Percentiles rank a stretch among this genome's conserved stretches.
These are phyloP conservation scores for Trametes cubensis DNA, from an alignment of 768 basidiomycete genomes.

Conservation along the genomic window DNA sequence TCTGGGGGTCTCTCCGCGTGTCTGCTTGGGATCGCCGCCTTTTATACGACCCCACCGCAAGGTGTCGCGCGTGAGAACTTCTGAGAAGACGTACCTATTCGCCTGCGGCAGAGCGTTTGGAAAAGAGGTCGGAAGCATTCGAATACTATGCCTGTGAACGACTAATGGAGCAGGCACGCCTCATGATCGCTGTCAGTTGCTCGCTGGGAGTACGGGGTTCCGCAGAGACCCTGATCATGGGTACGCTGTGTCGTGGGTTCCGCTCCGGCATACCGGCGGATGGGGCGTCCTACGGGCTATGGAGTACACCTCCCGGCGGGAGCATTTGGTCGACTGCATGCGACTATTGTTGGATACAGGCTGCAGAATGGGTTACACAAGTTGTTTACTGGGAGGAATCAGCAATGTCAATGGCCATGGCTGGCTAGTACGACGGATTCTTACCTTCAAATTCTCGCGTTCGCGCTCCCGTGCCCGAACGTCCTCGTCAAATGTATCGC, in stretches of 20 bases:
- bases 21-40: no score
- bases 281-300: background rate
- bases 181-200: background rate
- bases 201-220: background rate
- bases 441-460: background rate
- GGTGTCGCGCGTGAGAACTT: background rate
- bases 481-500: constrained; percentile 52
- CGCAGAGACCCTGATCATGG: background rate
- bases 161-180: background rate
- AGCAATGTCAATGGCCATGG: no score
- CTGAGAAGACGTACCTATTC: no score
- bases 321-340: background rate
- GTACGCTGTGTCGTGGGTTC: background rate
- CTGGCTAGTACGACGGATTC: background rate
- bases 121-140: background rate
- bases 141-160: background rate
- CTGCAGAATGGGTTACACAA: background rate
- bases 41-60: no score
- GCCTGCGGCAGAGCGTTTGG: background rate
- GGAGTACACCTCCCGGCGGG: no score
- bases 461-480: background rate
- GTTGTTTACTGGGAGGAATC: background rate
- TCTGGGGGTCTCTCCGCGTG: no score
- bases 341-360: background rate
- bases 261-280: background rate